These are phyloP conservation scores for Schizothecium vesticola DNA, from an alignment of 495 filamentous ascomycete species.

Conservation along the genomic window DNA sequence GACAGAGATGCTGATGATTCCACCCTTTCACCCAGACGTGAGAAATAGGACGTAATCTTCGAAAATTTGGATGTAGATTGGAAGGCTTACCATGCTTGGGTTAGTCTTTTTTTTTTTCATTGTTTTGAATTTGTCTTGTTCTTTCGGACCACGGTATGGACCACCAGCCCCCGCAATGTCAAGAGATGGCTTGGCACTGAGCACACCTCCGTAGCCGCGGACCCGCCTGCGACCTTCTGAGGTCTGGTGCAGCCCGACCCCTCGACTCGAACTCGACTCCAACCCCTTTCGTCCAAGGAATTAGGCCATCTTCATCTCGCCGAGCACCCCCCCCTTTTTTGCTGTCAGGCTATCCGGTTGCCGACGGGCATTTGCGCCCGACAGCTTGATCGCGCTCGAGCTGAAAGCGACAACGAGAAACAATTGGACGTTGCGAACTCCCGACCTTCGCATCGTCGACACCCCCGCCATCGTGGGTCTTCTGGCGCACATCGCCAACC, in stretches of 20 bases:
- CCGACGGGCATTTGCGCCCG: not conserved
- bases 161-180: not conserved
- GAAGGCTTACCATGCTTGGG: not conserved
- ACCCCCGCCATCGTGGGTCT: not conserved
- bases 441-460: not conserved
- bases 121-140: not conserved
- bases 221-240: not conserved
- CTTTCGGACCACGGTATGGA: not conserved
- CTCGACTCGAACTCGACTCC: not conserved
- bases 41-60: not conserved
- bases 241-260: not conserved
- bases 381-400: not conserved
- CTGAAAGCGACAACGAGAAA: not conserved
- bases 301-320: not conserved
- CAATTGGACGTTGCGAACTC: not conserved
- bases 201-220: not conserved
- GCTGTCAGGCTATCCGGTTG: not conserved
- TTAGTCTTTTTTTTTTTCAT: not conserved
- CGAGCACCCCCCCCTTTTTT: not conserved
- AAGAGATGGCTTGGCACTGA: not conserved
- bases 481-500: not conserved
- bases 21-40: not conserved
- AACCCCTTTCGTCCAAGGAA: not conserved
- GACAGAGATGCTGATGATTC: not conserved
- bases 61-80: not conserved